Conservation (phyloP, 2,329 filamentous ascomycete species). For the Rugonectria rugulosa region DNA sequence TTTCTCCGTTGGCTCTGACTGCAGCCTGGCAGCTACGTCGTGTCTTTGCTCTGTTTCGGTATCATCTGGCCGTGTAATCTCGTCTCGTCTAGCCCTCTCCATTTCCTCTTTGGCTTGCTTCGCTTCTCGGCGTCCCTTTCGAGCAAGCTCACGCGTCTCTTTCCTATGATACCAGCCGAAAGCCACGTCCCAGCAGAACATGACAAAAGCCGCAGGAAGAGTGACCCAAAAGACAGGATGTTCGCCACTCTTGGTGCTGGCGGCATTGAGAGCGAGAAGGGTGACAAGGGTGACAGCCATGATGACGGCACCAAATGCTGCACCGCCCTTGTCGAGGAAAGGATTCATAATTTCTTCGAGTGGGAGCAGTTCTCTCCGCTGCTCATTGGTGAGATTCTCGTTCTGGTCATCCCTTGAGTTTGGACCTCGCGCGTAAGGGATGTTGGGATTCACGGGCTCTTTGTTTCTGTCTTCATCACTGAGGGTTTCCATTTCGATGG, state of each 20-base stretch:
- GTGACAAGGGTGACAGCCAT: conserved; percentile 74
- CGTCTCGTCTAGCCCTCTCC: conserved; percentile 17
- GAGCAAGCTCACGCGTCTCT: conserved; percentile 69
- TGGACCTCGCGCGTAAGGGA: conserved; percentile 68
- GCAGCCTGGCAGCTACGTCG: background rate
- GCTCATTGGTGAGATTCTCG: conserved; percentile 48
- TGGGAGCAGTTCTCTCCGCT: conserved; percentile 63
- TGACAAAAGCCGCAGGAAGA: conserved; percentile 70
- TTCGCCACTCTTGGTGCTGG: conserved; percentile 56
- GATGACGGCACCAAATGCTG: conserved; percentile 68
- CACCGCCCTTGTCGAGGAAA: conserved; percentile 72
- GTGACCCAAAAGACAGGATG: conserved; percentile 74
- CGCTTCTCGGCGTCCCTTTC: conserved; percentile 54
- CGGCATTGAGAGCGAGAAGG: conserved; percentile 71
- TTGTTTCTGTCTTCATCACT: conserved; percentile 62
- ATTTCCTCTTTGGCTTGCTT: conserved; percentile 27
- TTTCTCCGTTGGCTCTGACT: background rate
- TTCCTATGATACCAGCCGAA: conserved; percentile 70
- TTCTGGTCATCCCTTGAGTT: conserved; percentile 61
- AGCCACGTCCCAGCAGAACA: conserved; percentile 72
- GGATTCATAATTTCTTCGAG: conserved; percentile 80
- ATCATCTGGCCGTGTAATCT: conserved; percentile 7
- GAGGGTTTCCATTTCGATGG: conserved; percentile 74
- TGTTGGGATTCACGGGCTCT: conserved; percentile 76
- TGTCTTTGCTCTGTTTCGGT: background rate